Evolutionary conservation across 2,329 filamentous ascomycete genomes (phyloP), one percentile per base, ranked within the genome.

Genomic region (Ophiostoma ulmi): DNA sequence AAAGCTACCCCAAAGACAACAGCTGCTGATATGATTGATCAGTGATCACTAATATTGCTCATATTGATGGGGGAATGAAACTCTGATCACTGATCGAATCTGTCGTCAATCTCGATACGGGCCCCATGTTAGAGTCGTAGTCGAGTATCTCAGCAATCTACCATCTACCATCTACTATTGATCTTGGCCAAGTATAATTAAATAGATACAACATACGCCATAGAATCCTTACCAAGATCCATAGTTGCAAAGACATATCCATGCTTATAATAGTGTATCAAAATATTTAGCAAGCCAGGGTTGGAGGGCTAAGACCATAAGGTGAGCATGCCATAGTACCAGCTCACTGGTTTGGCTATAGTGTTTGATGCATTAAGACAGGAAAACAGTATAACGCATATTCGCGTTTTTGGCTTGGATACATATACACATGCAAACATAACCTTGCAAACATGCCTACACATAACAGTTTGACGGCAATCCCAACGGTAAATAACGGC

Each of bases 61-160:
- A n/a, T 48, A 48, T 48, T 11, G 22, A 26, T 14, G 52, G 52
- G 22, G 11, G 22, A 58, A 31, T 58, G 52, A 10, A 58, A 58
- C 22, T 11, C 22, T 58, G 52, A 58, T 58, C 52, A 58, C 11
- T 58, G 52, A 58, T 58, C 52, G 52, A 58, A 58, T 58, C 52
- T 58, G 52, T 58, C 52, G 52, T 58, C 10, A 58, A 58, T 58
- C 52, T 58, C 52, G 52, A 22, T 31, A n/a, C 52, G 52, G 52
- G 52, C 52, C 17, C 52, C 44, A 48, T 48, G 52, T 10, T 4
- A 26, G 26, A 58, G 52, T 58, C n/a, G 20, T 58, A 22, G 11
- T 58, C 52, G 52, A 58, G 52, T 26, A 58, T 22, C 22, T 26
- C 7, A 55, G 11, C n/a, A 55, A 61, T 61, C 55, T 31, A 26